phyloP scores from a whole-genome alignment of 306 rosid genomes.

The Dalbergia cultrata region DNA sequence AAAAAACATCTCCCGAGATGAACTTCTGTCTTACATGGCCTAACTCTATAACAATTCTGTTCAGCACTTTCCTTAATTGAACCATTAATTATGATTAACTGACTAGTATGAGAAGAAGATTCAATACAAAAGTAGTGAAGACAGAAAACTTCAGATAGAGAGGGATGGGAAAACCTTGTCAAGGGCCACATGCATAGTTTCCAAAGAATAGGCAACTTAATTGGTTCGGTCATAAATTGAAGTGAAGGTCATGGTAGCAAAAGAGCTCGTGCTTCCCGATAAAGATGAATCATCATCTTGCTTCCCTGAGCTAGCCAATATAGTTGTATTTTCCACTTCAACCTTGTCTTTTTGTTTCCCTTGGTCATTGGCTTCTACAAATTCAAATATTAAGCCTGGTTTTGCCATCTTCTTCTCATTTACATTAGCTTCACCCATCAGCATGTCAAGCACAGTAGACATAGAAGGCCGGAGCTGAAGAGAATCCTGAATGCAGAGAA shows the following conservation, averaged over 20 bases:
- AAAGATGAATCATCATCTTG: slow-evolving; percentile 48
- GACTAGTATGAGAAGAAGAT: neutral
- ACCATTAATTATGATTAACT: neutral
- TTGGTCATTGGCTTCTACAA: slow-evolving; percentile 42
- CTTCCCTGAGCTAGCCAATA: slow-evolving; percentile 41
- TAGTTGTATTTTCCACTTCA: slow-evolving; percentile 46
- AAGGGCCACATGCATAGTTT: neutral
- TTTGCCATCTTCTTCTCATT: slow-evolving; percentile 54
- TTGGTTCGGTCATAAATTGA: slow-evolving; percentile 71
- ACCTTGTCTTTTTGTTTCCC: slow-evolving; percentile 39
- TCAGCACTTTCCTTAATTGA: neutral
- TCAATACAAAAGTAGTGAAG: neutral
- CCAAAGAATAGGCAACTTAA: slow-evolving; percentile 35
- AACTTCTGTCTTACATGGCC: neutral
- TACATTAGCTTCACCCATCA: slow-evolving; percentile 59
- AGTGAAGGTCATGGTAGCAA: slow-evolving; percentile 74
- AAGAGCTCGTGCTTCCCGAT: slow-evolving; percentile 47
- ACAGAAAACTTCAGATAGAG: neutral
- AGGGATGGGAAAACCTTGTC: slow-evolving; percentile 20
- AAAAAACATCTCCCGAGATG: neutral
- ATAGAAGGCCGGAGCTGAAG: slow-evolving; percentile 78
- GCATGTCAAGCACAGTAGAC: slow-evolving; percentile 71
- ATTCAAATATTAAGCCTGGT: slow-evolving; percentile 71
- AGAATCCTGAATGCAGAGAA: slow-evolving; percentile 77
- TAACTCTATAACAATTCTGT: neutral